phyloP scores from a whole-genome alignment of 805 yeast genomes.

The Hanseniaspora nectarophila region DNA sequence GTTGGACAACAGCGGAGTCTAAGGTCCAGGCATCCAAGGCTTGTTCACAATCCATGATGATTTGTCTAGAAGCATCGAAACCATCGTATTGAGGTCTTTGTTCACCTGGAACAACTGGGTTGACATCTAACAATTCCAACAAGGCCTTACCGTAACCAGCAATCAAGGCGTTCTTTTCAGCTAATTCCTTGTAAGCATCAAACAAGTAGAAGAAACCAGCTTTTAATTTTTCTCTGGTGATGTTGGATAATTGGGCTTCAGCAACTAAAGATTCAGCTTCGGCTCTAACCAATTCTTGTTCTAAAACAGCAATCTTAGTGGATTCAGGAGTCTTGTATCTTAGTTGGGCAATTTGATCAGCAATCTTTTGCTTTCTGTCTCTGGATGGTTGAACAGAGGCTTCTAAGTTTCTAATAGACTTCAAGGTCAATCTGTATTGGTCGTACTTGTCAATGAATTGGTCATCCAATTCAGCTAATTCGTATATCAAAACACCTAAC shows the following conservation, averaged over 20 bases:
- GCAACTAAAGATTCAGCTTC: conserved; percentile 88
- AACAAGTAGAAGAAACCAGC: conserved; percentile 76
- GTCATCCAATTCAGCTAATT: conserved; percentile 77
- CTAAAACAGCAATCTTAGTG: conserved; percentile 64
- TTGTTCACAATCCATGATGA: conserved; percentile 72
- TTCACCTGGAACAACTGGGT: conserved; percentile 86
- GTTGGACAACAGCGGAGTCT: conserved; percentile 70
- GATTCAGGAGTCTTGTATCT: conserved; percentile 79
- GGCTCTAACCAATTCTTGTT: conserved; percentile 82
- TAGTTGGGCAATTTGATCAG: conserved; percentile 72
- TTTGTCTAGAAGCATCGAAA: conserved; percentile 78
- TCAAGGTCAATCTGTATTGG: conserved; percentile 72
- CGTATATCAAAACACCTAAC: conserved; percentile 69
- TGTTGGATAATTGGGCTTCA: conserved; percentile 80
- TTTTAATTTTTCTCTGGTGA: conserved; percentile 76
- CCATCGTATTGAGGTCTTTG: conserved; percentile 84
- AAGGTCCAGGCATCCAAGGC: conserved; percentile 77
- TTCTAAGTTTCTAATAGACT: conserved; percentile 73
- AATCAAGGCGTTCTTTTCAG: conserved; percentile 74
- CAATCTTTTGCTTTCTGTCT: conserved; percentile 74
- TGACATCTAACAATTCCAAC: conserved; percentile 68
- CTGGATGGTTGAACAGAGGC: conserved; percentile 79
- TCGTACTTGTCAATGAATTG: conserved; percentile 78
- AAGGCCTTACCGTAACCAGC: conserved; percentile 86
- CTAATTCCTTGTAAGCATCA: conserved; percentile 72